phyloP scores from a whole-genome alignment of 139 green algal genomes.

The Edaphochlamys debaryana region DNA sequence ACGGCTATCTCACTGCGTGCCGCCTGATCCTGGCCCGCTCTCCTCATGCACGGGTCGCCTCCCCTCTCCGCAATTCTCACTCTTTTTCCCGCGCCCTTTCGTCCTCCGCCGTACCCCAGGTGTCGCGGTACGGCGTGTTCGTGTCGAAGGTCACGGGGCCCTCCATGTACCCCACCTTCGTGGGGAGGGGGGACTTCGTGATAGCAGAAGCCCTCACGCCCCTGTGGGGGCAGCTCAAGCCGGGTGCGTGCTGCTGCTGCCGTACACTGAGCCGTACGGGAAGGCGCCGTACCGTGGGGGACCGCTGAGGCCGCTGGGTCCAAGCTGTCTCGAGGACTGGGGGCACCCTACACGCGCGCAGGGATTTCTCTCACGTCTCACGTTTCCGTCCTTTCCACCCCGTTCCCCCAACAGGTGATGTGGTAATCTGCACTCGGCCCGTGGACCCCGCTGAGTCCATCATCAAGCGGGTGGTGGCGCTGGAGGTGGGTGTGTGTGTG shows the following conservation, averaged over 20 bases:
- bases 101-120: no score
- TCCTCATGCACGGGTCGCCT: no score
- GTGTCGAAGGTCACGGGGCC: constrained; percentile 55
- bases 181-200: constrained; percentile 55
- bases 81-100: no score
- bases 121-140: constrained; percentile 47
- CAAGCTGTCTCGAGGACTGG: no score
- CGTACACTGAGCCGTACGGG: neutral
- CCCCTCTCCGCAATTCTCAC: no score
- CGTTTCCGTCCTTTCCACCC: no score
- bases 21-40: no score
- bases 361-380: no score
- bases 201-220: constrained; percentile 56
- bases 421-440: constrained; percentile 66
- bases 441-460: constrained; percentile 61
- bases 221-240: constrained; percentile 33
- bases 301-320: no score
- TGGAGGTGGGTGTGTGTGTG: constrained; percentile 40
- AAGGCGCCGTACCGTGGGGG: no score
- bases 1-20: no score
- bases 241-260: constrained; percentile 22
- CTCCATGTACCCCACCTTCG: constrained; percentile 67
- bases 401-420: constrained; percentile 50
- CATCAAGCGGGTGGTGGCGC: constrained; percentile 67
- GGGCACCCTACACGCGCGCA: no score